Evolutionary conservation across 768 basidiomycete species (phyloP), one percentile per base, ranked within the genome.

Genomic region (Exidia glandulosa): DNA sequence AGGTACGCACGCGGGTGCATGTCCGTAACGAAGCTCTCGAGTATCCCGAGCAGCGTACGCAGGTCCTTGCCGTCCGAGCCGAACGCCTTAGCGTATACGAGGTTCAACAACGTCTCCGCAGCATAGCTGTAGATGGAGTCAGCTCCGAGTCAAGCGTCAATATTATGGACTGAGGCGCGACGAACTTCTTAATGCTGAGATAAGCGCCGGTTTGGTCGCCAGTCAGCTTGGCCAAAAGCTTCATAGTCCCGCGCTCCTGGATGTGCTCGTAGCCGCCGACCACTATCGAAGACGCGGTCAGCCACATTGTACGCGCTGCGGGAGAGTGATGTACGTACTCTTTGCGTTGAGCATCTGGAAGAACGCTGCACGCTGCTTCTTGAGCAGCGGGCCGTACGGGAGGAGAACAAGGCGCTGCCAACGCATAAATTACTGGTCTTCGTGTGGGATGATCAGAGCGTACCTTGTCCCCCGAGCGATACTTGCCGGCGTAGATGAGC

Each of bases 21-120:
- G 52, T 70, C 65, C 9, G 57, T 34, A 31, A 68, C 60, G 59
- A 71, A 70, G 41, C 64, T 65, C 9, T 65, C 63, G 32, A 71
- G 58, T 2, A 71, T 63, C 27, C 33, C 30, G 9, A 65, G 54
- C 23, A 71, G 61, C 3, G 60, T 59, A 29, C 45, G 50, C 9
- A 70, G 63, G 48, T 71, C 70, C 25, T 62, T 56, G 56, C 63
- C 66, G 59, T 70, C 67, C 12, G 41, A 45, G 19, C 41, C 41
- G 41, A 45, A 45, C 10, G 41, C 41, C 5, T 19, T 10, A 6
- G 41, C 9, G 41, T 45, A 45, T 2, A 45, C 41, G 1, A 45
- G 19, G 41, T 45, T 45, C 41, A 45, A 23, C 10, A 45, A 23
- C 9, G 41, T 45, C 41, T 45, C 41, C 9, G 41, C 41, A 6